These are phyloP conservation scores for Gentiana dahurica DNA, from an alignment of 257 asterid genomes.

Conservation along the genomic window DNA sequence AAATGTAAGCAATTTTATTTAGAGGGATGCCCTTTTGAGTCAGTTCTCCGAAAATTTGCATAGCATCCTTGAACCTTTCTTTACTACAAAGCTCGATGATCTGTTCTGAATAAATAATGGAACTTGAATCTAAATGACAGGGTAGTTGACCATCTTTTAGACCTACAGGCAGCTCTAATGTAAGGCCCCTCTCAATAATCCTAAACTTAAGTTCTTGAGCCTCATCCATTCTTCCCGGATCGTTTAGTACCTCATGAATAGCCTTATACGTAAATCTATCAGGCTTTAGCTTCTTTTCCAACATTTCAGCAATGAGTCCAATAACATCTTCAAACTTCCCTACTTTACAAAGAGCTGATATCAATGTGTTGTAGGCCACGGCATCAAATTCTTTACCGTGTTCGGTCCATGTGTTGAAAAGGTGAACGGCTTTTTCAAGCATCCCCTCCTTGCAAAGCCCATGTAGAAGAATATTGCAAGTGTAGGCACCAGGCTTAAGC, in stretches of 20 bases:
- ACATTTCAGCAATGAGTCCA: constrained; percentile 57
- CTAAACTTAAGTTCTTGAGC: constrained; percentile 44
- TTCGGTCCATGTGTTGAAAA: constrained; percentile 49
- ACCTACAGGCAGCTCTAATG: constrained; percentile 9
- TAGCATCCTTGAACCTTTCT: constrained; percentile 82
- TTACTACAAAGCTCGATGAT: constrained; percentile 59
- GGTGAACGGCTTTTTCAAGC: constrained; percentile 70
- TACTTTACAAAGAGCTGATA: constrained; percentile 62
- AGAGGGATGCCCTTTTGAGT: constrained; percentile 47
- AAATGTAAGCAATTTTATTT: constrained; percentile 42
- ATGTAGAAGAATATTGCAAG: constrained; percentile 67
- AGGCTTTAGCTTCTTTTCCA: constrained; percentile 60
- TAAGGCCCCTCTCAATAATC: constrained; percentile 25
- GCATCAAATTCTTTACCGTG: constrained; percentile 56
- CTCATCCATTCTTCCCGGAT: constrained; percentile 45
- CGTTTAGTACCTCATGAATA: constrained; percentile 39
- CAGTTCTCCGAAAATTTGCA: constrained; percentile 43
- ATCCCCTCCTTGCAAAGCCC: constrained; percentile 66
- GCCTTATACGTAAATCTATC: constrained; percentile 54
- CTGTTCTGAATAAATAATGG: constrained; percentile 39
- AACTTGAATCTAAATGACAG: constrained; percentile 25
- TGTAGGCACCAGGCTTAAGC: constrained; percentile 55
- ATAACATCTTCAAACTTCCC: constrained; percentile 56
- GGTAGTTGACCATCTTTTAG: constrained; percentile 22
- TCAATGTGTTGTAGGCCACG: constrained; percentile 68